Evolutionary conservation across 108 stramenopile genomes (phyloP).

Genomic region (Fragilaria crotonensis): DNA sequence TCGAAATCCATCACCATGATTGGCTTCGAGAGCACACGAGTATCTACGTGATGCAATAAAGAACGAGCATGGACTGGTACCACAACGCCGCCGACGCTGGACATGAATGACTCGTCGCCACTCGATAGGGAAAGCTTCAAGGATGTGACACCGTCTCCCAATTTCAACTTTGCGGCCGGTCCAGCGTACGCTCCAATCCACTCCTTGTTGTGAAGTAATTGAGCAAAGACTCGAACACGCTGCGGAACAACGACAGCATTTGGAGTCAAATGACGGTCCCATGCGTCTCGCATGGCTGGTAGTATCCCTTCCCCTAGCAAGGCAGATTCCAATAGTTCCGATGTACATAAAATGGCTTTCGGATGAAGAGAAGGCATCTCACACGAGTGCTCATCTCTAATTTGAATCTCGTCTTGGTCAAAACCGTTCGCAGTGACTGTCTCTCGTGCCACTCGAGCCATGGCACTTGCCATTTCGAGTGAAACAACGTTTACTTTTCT

Average conservation of each 20-base stretch:
- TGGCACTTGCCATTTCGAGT: constrained; percentile 73
- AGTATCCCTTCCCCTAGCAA: constrained; percentile 75
- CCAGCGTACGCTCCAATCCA: not conserved
- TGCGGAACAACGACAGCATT: constrained; percentile 59
- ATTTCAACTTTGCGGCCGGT: not conserved
- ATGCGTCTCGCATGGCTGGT: constrained; percentile 71
- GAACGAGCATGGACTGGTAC: constrained; percentile 30
- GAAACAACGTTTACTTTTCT: constrained; percentile 30
- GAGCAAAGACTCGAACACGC: constrained; percentile 58
- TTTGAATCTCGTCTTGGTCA: constrained; percentile 16
- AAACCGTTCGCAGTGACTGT: constrained; percentile 39
- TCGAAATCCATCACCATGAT: constrained; percentile 47
- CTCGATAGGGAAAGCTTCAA: not conserved
- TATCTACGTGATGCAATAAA: not conserved
- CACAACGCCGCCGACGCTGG: constrained; percentile 8
- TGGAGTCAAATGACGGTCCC: constrained; percentile 60
- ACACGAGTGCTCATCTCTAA: constrained; percentile 62
- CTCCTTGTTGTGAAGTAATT: constrained; percentile 31
- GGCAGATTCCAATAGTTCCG: constrained; percentile 75
- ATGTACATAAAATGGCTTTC: constrained; percentile 48
- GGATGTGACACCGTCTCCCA: not conserved
- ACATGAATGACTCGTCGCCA: not conserved
- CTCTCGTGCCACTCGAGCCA: constrained; percentile 53
- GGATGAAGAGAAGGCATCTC: constrained; percentile 22
- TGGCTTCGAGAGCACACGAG: constrained; percentile 36